A percentile compares a stretch with the other conserved stretches of the same genome.
Conservation (phyloP, 108 stramenopile species). For the Fragilaria crotonensis region DNA sequence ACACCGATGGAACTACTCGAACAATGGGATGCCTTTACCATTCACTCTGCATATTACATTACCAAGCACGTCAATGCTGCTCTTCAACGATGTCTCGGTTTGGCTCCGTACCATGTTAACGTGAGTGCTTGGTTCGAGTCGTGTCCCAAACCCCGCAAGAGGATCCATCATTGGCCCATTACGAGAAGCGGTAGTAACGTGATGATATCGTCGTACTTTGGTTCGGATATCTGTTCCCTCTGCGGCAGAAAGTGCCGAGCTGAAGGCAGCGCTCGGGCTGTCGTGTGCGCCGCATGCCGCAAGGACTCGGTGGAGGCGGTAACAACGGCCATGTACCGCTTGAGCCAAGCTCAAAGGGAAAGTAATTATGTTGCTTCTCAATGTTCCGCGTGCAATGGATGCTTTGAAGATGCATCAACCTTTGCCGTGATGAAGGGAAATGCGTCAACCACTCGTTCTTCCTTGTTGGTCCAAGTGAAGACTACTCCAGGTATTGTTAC, state of each 20-base stretch:
- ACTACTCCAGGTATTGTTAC: conserved; percentile 20
- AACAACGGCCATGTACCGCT: conserved; percentile 34
- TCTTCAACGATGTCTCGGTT: conserved; percentile 69
- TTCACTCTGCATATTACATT: conserved; percentile 76
- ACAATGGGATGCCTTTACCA: conserved; percentile 79
- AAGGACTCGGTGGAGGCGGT: conserved; percentile 28
- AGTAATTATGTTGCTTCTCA: conserved; percentile 44
- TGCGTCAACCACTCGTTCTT: conserved; percentile 4
- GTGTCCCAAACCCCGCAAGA: conserved; percentile 68
- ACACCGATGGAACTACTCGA: conserved; percentile 85
- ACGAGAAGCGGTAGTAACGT: conserved; percentile 45
- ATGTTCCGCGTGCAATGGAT: conserved; percentile 66
- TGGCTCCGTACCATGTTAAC: conserved; percentile 59
- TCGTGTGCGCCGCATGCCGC: conserved; percentile 58
- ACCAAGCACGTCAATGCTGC: conserved; percentile 83
- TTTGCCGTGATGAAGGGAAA: conserved; percentile 36
- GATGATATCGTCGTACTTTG: conserved; percentile 80
- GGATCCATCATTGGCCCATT: conserved; percentile 80
- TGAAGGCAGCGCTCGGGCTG: conserved; percentile 50
- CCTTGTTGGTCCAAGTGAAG: conserved; percentile 9
- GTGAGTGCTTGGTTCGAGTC: conserved; percentile 67
- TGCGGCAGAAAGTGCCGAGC: conserved; percentile 67
- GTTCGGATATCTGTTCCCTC: conserved; percentile 64
- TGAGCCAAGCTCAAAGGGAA: conserved; percentile 43
- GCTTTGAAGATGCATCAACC: conserved; percentile 54